A percentile compares a stretch with the other conserved stretches of the same genome.
phyloP scores from a whole-genome alignment of 768 basidiomycete species.

The Lactifluus piperatus region DNA sequence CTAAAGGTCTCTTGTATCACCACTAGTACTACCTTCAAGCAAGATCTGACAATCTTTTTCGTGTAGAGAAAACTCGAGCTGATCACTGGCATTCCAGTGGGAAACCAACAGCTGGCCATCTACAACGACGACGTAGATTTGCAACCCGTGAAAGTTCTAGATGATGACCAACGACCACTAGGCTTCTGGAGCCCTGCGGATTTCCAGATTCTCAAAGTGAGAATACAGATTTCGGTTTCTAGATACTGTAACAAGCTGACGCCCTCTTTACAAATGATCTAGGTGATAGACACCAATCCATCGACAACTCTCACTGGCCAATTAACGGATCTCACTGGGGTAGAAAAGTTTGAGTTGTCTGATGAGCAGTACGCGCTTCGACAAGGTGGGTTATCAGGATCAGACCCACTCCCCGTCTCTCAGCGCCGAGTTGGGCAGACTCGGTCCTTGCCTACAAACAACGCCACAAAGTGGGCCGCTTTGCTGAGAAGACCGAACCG shows the following conservation, averaged over 20 bases:
- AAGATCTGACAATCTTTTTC: background rate
- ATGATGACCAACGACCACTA: constrained; percentile 58
- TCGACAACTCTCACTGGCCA: constrained; percentile 71
- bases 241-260: background rate
- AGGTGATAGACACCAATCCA: constrained; percentile 76
- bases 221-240: constrained; percentile 15
- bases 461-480: constrained; percentile 79
- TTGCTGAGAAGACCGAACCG: constrained; percentile 47
- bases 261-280: background rate
- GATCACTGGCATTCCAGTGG: constrained; percentile 81
- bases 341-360: constrained; percentile 89
- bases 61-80: constrained; percentile 59
- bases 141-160: constrained; percentile 43
- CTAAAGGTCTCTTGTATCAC: constrained; percentile 56
- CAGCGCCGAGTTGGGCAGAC: constrained; percentile 37
- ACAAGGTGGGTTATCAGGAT: constrained; percentile 44
- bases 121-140: constrained; percentile 48
- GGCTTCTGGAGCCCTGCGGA: constrained; percentile 69
- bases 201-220: constrained; percentile 75
- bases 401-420: background rate
- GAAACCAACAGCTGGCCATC: constrained; percentile 61
- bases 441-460: constrained; percentile 87
- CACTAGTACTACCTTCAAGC: background rate
- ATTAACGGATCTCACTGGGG: constrained; percentile 72
- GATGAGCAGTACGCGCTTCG: constrained; percentile 74